Evolutionary conservation across 2,329 filamentous ascomycete species (phyloP).

Genomic region (Penicillium brevicompactum): DNA sequence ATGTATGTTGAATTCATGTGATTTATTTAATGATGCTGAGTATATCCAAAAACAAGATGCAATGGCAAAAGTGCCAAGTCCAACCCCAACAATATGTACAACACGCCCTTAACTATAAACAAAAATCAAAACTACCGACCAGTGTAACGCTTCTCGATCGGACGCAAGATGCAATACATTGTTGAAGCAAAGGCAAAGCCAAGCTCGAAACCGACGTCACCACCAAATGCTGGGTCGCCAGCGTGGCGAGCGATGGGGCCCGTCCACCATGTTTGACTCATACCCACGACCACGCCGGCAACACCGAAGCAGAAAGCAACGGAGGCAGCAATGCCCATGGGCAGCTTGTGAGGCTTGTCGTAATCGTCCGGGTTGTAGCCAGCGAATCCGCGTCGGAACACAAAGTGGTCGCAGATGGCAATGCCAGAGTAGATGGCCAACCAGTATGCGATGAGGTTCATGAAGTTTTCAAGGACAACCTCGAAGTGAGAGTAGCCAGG

Average conservation of each 20-base stretch:
- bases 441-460: constrained; percentile 71
- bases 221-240: constrained; percentile 49
- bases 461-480: constrained; percentile 68
- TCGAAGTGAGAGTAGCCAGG: constrained; percentile 69
- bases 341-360: constrained; percentile 59
- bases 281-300: constrained; percentile 67
- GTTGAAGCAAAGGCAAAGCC: constrained; percentile 63
- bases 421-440: constrained; percentile 72
- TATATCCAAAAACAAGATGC: neutral
- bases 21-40: neutral
- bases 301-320: constrained; percentile 66
- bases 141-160: constrained; percentile 51
- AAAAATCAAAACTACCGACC: constrained; percentile 35
- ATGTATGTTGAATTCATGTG: neutral
- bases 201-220: constrained; percentile 67
- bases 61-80: neutral
- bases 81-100: constrained; percentile 15
- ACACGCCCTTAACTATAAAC: neutral
- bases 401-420: constrained; percentile 65
- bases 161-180: constrained; percentile 55
- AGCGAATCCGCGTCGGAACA: constrained; percentile 64
- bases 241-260: constrained; percentile 67
- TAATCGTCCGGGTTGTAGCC: constrained; percentile 65
- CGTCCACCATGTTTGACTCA: constrained; percentile 70
- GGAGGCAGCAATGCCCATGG: constrained; percentile 65